Evolutionary conservation across 2,329 filamentous ascomycete genomes (phyloP), one percentile per base, ranked within the genome.

Genomic region (Diaporthe citri): DNA sequence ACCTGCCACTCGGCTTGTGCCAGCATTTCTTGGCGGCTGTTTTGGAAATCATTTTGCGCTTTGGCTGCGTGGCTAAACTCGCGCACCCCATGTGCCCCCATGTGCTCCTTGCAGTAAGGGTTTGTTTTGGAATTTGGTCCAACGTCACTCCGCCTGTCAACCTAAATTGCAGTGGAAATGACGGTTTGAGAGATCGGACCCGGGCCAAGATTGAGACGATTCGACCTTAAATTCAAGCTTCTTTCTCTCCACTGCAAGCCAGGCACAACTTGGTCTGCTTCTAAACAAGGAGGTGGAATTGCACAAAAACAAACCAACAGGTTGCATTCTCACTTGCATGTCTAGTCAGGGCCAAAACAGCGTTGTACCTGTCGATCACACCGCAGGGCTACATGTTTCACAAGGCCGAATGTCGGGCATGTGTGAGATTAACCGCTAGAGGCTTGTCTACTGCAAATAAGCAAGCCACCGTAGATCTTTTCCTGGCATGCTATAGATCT

Each of bases 1-100:
- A 52, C 56, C 39, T 75, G 55, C 28, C 48, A 34, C 48, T 57
- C 51, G 60, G 43, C 69, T 9, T 59, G 52, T 75, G 60, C 69
- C 59, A 75, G 48, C 46, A 51, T 72, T 67, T 75, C 73, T 75
- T 75, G 73, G 73, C 73, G 12, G 51, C 6, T 72, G 73, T 75
- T 75, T 75, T 55, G 70, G 46, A 70, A 48, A 34, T 52, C 70
- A 69, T 13, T 12, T 39, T 52, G 46, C 43, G 60, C 64, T 52
- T 39, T 52, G 64, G 64, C 64, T 67, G 57, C 25, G 41, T 46
- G 70, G 46, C 46, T 41, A 67, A 39, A 67, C 57, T 39, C 36
- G 46, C 1, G 12, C 31, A 36, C 17, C 9, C 55, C 36, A 36
- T 36, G 55, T 46, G 59, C 15, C 6, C 31, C 59, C 25, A 52